Conservation (phyloP, 345 rosid species). For the Acer negundo region DNA sequence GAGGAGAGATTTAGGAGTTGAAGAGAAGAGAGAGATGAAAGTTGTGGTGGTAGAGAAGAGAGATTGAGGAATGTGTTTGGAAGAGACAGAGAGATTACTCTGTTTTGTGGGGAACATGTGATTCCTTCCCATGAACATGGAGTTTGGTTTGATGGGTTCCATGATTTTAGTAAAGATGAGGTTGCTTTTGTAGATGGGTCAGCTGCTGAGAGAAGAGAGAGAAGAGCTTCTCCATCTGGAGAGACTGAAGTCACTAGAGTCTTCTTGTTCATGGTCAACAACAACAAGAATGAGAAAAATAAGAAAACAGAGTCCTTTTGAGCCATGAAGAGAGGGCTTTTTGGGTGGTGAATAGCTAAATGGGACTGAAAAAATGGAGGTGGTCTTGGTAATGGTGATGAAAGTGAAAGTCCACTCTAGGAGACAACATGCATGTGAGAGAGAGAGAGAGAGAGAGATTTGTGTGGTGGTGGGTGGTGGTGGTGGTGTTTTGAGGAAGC, state of each 20-base stretch:
- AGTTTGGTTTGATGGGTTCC: constrained; percentile 72
- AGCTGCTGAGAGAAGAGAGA: constrained; percentile 57
- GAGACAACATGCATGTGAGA: constrained; percentile 61
- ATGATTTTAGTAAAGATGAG: constrained; percentile 63
- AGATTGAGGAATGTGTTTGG: constrained; percentile 85
- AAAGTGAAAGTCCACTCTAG: constrained; percentile 33
- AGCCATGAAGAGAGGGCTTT: constrained; percentile 13
- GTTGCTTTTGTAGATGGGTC: constrained; percentile 47
- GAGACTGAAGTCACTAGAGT: constrained; percentile 53
- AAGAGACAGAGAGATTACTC: constrained; percentile 81
- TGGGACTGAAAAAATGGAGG: constrained; percentile 8
- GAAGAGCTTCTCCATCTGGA: constrained; percentile 79
- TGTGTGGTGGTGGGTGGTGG: background rate
- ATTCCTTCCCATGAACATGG: constrained; percentile 96
- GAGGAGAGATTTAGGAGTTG: constrained; percentile 94
- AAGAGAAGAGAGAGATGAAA: constrained; percentile 79
- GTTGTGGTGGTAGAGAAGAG: constrained; percentile 63
- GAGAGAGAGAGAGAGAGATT: constrained; percentile 28
- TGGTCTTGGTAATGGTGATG: constrained; percentile 14
- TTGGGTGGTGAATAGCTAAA: constrained; percentile 14
- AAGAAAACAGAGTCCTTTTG: constrained; percentile 33
- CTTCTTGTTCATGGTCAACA: constrained; percentile 35
- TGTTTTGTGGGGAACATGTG: constrained; percentile 77
- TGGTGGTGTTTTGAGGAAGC: constrained; percentile 23
- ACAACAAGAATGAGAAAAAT: constrained; percentile 32